Evolutionary conservation across 345 rosid genomes (phyloP).

Genomic region (Eucalyptus sp.): DNA sequence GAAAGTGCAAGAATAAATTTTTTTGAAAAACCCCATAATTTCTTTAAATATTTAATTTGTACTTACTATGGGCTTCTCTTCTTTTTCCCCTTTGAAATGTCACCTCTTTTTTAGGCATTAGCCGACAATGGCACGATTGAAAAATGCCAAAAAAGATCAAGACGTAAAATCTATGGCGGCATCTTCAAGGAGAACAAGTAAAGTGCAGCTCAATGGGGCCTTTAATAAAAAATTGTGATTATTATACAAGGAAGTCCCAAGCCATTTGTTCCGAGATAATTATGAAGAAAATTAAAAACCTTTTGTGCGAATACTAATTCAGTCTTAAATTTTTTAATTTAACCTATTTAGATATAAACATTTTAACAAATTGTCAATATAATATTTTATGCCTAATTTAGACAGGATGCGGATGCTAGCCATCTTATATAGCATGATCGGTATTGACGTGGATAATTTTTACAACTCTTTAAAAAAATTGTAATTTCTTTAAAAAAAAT

Average conservation of each 20-base stretch:
- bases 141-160: background rate
- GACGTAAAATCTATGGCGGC: background rate
- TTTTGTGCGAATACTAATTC: background rate
- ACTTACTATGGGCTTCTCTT: background rate
- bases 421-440: background rate
- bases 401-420: rapidly evolving
- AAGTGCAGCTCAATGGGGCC: background rate
- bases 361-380: background rate
- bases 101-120: background rate
- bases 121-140: background rate
- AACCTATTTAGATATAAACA: rapidly evolving
- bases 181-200: background rate
- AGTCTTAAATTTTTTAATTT: background rate
- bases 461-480: background rate
- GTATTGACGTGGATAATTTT: background rate
- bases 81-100: background rate
- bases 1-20: background rate
- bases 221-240: background rate
- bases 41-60: background rate
- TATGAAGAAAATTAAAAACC: background rate
- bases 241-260: background rate
- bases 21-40: too few relatives aligned
- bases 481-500: background rate
- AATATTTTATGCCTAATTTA: background rate
- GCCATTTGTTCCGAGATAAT: background rate